Evolutionary conservation across 1,284 basidiomycete genomes (phyloP).

Genomic region (Moniliella sp.): DNA sequence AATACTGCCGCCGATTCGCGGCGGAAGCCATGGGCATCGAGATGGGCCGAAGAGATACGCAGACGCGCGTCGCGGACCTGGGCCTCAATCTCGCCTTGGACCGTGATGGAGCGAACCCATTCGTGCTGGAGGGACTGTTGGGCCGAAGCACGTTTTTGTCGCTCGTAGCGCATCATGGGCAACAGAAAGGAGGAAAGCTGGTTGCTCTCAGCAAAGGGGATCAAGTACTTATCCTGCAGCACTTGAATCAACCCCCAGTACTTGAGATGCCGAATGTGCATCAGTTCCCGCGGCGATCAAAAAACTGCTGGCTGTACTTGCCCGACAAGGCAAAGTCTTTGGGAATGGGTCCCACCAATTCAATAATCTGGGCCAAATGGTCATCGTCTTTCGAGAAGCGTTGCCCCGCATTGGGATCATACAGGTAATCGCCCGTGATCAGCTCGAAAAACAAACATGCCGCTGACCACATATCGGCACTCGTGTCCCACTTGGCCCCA

Average conservation of each 20-base stretch:
- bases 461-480: constrained; percentile 86
- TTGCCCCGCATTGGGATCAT: constrained; percentile 60
- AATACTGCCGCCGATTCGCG: too few species aligned
- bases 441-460: constrained; percentile 71
- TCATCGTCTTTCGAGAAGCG: constrained; percentile 87
- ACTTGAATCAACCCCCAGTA: constrained; percentile 80
- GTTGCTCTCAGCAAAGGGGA: constrained; percentile 61
- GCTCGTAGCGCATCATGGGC: constrained; percentile 73
- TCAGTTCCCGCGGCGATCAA: constrained; percentile 83
- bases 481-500: constrained; percentile 80
- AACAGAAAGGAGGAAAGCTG: constrained; percentile 59
- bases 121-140: constrained; percentile 58
- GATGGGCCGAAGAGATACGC: too few species aligned
- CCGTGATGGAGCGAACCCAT: constrained; percentile 53
- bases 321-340: constrained; percentile 64
- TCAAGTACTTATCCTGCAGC: constrained; percentile 74
- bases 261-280: constrained; percentile 73
- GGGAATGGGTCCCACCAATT: constrained; percentile 72
- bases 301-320: constrained; percentile 82
- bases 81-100: constrained; percentile 26
- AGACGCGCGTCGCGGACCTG: constrained; percentile 5
- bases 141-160: constrained; percentile 61
- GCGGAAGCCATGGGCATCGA: too few species aligned
- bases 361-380: constrained; percentile 89
- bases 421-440: constrained; percentile 65